These are phyloP conservation scores for Meripilus lineatus DNA, from an alignment of 1,284 basidiomycete genomes.

Conservation along the genomic window DNA sequence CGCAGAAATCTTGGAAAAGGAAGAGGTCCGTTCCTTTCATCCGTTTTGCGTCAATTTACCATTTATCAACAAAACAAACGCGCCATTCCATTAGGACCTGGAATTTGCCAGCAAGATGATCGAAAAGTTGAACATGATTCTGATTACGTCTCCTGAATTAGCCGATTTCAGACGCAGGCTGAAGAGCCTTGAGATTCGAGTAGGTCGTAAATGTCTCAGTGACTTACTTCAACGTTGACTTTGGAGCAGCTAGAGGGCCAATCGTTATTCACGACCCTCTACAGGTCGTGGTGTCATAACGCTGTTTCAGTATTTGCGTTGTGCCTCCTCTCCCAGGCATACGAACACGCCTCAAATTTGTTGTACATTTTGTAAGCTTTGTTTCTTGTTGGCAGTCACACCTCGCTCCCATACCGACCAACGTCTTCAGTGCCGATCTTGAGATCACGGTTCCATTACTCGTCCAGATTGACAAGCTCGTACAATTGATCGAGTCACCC, in stretches of 20 bases:
- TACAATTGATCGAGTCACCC: slow-evolving; percentile 96
- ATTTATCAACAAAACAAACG: too few relatives aligned
- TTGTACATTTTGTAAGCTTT: slow-evolving; percentile 87
- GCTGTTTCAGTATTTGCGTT: slow-evolving; percentile 95
- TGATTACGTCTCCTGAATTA: slow-evolving; percentile 95
- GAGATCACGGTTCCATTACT: slow-evolving; percentile 94
- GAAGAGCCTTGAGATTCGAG: slow-evolving; percentile 92
- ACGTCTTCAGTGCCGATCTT: slow-evolving; percentile 72
- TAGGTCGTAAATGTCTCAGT: slow-evolving; percentile 31
- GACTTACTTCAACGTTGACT: slow-evolving; percentile 1
- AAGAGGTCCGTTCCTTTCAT: slow-evolving; percentile 72
- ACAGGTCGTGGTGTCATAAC: slow-evolving; percentile 98
- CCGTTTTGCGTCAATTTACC: too few relatives aligned
- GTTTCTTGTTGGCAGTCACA: not conserved
- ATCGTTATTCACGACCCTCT: slow-evolving; percentile 86
- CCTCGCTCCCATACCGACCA: slow-evolving; percentile 8
- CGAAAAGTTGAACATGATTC: slow-evolving; percentile 94
- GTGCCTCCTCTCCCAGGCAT: slow-evolving; percentile 95
- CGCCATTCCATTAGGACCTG: slow-evolving; percentile 76
- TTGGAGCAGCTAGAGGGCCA: slow-evolving; percentile 82
- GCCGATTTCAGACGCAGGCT: slow-evolving; percentile 90
- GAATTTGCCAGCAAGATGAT: slow-evolving; percentile 98
- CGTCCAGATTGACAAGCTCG: slow-evolving; percentile 97
- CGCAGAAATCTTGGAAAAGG: slow-evolving; percentile 96
- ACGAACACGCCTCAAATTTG: slow-evolving; percentile 97